Conservation (phyloP, 106 monocot genomes). For the Apostasia ramifera region DNA sequence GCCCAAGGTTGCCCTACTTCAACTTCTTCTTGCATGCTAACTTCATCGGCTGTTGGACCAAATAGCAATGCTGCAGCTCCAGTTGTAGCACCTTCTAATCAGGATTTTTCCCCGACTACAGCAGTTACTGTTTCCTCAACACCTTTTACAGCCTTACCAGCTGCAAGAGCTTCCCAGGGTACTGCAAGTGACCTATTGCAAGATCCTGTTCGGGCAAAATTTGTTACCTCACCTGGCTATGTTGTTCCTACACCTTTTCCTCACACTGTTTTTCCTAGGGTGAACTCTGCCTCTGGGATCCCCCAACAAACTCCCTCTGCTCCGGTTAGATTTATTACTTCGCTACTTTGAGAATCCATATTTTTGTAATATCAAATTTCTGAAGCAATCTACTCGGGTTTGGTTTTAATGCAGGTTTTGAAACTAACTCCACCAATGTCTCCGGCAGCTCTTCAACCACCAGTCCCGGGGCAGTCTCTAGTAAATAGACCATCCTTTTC, state of each 20-base stretch:
- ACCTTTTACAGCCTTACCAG: conserved; percentile 13
- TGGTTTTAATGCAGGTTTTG: conserved; percentile 32
- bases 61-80: conserved; percentile 4
- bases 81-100: conserved; percentile 20
- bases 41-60: conserved; percentile 19
- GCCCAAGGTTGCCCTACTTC: conserved; percentile 8
- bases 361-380: not conserved
- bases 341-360: not conserved
- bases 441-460: conserved; percentile 83
- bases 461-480: conserved; percentile 66
- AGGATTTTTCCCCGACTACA: conserved; percentile 18
- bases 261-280: conserved; percentile 41
- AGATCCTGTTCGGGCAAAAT: conserved; percentile 32
- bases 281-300: conserved; percentile 30
- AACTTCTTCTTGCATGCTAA: conserved; percentile 7
- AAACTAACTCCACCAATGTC: conserved; percentile 43
- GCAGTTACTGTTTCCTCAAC: conserved; percentile 7
- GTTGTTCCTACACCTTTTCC: conserved; percentile 44
- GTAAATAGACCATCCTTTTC: conserved; percentile 73
- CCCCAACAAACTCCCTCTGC: conserved; percentile 33
- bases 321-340: conserved; percentile 31
- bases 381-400: not conserved
- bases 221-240: conserved; percentile 32
- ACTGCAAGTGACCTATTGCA: conserved; percentile 25
- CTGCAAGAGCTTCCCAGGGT: conserved; percentile 19